A percentile compares a stretch with the other conserved stretches of the same genome.
phyloP scores from a whole-genome alignment of 2,329 filamentous ascomycete genomes.

The Kalmusia sp. region DNA sequence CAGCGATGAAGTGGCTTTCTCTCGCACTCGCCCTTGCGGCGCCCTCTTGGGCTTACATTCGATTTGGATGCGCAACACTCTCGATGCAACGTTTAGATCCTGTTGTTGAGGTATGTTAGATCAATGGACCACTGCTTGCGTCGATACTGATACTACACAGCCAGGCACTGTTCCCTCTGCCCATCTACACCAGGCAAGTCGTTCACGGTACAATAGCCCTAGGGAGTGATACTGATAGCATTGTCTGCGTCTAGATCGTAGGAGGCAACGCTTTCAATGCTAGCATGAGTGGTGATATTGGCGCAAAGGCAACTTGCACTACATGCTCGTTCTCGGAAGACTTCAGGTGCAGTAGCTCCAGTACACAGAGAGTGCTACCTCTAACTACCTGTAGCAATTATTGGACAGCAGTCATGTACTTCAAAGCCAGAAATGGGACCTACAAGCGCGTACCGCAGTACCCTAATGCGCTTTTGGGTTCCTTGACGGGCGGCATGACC shows the following conservation, averaged over 20 bases:
- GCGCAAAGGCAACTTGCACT: slow-evolving; percentile 29
- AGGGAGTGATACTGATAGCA: slow-evolving; percentile 1
- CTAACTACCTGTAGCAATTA: slow-evolving; percentile 19
- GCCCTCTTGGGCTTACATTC: slow-evolving; percentile 29
- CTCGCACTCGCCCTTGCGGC: slow-evolving; percentile 18
- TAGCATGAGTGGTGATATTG: slow-evolving; percentile 31
- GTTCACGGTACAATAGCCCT: slow-evolving; percentile 2
- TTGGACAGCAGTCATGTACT: slow-evolving; percentile 33
- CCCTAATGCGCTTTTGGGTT: slow-evolving; percentile 23
- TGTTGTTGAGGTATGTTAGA: slow-evolving; percentile 18
- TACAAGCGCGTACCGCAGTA: slow-evolving; percentile 39
- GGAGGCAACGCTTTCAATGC: slow-evolving; percentile 30
- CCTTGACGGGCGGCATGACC: slow-evolving; percentile 41
- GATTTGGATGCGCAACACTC: slow-evolving; percentile 31
- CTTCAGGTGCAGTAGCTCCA: slow-evolving; percentile 4
- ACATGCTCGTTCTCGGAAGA: slow-evolving; percentile 33
- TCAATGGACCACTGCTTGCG: background rate
- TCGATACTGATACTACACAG: background rate
- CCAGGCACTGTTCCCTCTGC: slow-evolving; percentile 26
- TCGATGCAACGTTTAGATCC: slow-evolving; percentile 37
- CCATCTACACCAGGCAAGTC: slow-evolving; percentile 20
- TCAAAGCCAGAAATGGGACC: slow-evolving; percentile 36
- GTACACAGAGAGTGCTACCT: background rate
- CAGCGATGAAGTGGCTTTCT: slow-evolving; percentile 25
- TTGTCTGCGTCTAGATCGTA: slow-evolving; percentile 22